Percentiles rank a stretch among this genome's conserved stretches.
Evolutionary conservation across 495 filamentous ascomycete genomes (phyloP).

Genomic region (Lasiosphaeriaceae sp.): DNA sequence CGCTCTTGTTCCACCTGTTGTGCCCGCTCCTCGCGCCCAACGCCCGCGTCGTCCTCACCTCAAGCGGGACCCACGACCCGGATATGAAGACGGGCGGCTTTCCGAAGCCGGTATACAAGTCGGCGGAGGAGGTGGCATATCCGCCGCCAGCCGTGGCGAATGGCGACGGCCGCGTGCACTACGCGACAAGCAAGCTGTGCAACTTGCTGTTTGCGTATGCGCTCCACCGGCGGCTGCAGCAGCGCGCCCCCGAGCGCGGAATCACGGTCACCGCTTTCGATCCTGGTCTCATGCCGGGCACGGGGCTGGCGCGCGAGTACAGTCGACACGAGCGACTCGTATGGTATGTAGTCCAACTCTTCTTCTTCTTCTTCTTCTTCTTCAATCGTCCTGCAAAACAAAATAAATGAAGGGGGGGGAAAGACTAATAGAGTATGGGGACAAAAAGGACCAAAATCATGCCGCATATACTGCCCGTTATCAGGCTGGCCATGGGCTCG

Average conservation of each 20-base stretch:
- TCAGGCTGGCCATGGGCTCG: neutral
- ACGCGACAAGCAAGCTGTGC: neutral
- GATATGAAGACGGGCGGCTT: neutral
- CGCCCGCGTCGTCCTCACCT: neutral
- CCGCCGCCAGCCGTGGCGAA: neutral
- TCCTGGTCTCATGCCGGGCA: neutral
- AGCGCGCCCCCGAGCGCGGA: neutral
- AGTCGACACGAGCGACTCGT: neutral
- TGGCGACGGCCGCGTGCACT: neutral
- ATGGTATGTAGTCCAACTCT: neutral
- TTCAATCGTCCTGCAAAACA: too few relatives aligned
- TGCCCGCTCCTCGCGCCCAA: neutral
- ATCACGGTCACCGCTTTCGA: neutral
- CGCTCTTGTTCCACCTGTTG: neutral
- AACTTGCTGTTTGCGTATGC: neutral
- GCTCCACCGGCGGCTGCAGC: neutral
- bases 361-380: too few relatives aligned
- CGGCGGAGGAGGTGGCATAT: neutral
- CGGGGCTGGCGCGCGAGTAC: neutral
- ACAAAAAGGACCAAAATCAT: neutral
- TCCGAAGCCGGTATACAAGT: neutral
- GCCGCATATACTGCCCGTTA: neutral
- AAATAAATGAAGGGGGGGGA: too few relatives aligned
- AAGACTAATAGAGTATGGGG: too few relatives aligned
- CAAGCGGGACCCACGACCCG: neutral